Base-by-base conservation (phyloP, 2,329 filamentous ascomycete species). In the Mycosphaerella sp. region DNA sequence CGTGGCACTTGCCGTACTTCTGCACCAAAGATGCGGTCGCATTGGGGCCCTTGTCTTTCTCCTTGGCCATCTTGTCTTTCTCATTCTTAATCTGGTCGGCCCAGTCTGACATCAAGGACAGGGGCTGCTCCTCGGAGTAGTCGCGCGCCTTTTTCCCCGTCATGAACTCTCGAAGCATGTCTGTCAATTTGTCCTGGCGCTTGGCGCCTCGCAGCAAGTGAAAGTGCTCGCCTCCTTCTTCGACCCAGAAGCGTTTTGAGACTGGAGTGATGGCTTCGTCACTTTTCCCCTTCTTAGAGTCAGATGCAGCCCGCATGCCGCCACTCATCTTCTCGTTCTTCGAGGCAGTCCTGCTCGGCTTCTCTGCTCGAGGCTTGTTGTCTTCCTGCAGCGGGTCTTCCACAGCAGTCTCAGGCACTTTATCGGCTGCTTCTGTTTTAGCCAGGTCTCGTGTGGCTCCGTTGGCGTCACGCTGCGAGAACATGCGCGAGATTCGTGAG, bases 1-100 rank as follows among this genome's bases (percentile, higher is more conserved):
- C 93, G 69, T 97, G 92, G 69, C 93, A 97, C 74, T 97, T 97
- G 64, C 93, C 93, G 69, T 98, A 98, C 70, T 97, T 97, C 68
- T 97, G 89, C 1, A 93, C 88, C 46, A 98, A 77, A 0, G 90
- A 90, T 17, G 83, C 83, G 12, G 87, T 85, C 14, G 85, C 79
- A 66, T 86, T 87, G 6, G 86, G 81, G 0, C 86, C 86, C 23
- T 82, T 83, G 69, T 86, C 93, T 74, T 86, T 89, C 64, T 95
- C 89, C 39, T 80, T 74, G 1, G 84, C 84, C 49, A 84, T 71
- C 68, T 80, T 82, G 56, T 95, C 89, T 70, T 89, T 90, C 71
- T 96, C 91, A 62, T 82, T 86, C 69, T 90, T 89, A 63, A 96
- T 79, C 59, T 95, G 91, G 70, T 96, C 92, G 53, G 96, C 91